Conservation (phyloP, 2,329 filamentous ascomycete species). For the Magnaporthiopsis poae region DNA sequence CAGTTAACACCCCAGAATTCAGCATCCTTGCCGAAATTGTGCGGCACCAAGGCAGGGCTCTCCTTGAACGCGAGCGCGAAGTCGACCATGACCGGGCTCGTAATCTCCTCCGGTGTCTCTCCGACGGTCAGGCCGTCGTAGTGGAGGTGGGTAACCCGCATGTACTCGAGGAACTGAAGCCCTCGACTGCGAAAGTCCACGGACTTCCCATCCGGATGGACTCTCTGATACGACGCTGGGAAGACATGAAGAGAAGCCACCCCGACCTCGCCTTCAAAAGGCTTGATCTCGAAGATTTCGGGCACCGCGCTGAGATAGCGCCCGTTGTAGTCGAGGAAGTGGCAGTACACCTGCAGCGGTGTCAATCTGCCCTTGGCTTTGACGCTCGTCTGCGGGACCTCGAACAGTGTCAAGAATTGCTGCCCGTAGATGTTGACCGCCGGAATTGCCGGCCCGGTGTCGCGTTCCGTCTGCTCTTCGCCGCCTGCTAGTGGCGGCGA, state of each 20-base stretch:
- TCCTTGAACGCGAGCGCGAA: conserved; percentile 18
- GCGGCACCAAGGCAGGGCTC: not conserved
- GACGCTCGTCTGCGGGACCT: not conserved
- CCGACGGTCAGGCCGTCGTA: conserved; percentile 20
- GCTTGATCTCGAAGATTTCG: conserved; percentile 26
- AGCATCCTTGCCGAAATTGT: too few species aligned
- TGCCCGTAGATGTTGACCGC: too few species aligned
- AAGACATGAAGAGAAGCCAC: conserved; percentile 28
- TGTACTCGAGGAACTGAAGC: conserved; percentile 18
- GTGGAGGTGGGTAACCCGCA: conserved; percentile 25
- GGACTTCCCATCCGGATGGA: too few species aligned
- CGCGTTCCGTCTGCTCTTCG: too few species aligned
- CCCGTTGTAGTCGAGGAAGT: conserved; percentile 34
- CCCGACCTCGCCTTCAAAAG: conserved; percentile 27
- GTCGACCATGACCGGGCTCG: conserved; percentile 26
- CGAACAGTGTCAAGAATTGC: too few species aligned
- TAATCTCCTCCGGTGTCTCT: not conserved
- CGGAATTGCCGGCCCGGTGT: too few species aligned
- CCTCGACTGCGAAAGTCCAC: not conserved
- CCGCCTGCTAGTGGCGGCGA: too few species aligned
- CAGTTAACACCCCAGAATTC: too few species aligned
- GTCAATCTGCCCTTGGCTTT: not conserved
- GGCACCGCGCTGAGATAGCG: conserved; percentile 27
- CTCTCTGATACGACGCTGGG: conserved; percentile 10
- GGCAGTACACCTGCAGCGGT: conserved; percentile 11